Evolutionary conservation across 2,329 filamentous ascomycete species (phyloP), one percentile per base, ranked within the genome.

Genomic region (Pseudopithomyces chartarum): DNA sequence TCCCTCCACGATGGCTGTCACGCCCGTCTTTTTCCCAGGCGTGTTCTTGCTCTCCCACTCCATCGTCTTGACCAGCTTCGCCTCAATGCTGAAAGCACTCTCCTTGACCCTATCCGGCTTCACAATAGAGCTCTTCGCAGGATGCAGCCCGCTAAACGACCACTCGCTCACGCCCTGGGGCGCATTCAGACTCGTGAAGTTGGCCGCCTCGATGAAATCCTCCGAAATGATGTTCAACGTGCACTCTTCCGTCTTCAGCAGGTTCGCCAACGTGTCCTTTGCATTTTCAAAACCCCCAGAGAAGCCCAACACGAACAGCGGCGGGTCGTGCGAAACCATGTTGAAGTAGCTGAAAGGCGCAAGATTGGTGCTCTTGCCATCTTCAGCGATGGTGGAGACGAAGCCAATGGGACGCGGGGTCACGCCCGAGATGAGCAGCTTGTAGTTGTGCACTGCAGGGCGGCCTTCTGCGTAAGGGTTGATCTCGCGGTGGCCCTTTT

Each of bases 281-380:
- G 89, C 86, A 3, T 79, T 76, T 20, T 83, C 80, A 53, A 82
- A 78, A 1, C 83, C 82, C 1, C 84, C 85, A 0, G 82, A 79
- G 56, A 87, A 86, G 0, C 86, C 85, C 6, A 89, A 79, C 8
- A 86, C 84, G 75, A 97, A 96, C 42, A 96, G 80, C 0, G 93
- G 93, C 4, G 93, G 94, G 72, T 97, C 93, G 73, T 95, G 90
- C 74, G 87, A 87, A 63, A 97, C 82, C 60, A 97, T 77, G 73
- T 92, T 89, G 74, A 92, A 92, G 80, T 95, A 97, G 70, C 86
- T 90, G 76, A 95, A 97, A 0, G 92, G 93, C 0, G 93, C 91
- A 2, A 97, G 82, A 77, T 97, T 98, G 15, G 85, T 86, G 26
- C 78, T 81, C 50, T 61, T 57, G 20, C 90, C 91, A 67, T 92